Conservation (phyloP, 1,284 basidiomycete genomes). For the Irpex sp. region DNA sequence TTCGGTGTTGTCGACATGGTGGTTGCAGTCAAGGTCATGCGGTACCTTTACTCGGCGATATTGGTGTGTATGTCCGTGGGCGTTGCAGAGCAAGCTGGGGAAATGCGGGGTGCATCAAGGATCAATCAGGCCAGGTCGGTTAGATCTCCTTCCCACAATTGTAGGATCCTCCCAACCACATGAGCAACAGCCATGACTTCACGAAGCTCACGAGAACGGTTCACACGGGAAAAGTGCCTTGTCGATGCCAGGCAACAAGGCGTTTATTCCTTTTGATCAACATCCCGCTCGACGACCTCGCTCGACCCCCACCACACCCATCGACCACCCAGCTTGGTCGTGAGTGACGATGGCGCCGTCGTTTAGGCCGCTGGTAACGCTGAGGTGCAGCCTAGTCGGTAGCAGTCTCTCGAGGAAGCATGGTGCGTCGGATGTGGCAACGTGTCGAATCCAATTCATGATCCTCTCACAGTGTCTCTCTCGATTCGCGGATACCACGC, state of each 20-base stretch:
- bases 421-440: conserved; percentile 4
- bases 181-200: conserved; percentile 1
- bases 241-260: neutral
- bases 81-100: conserved; percentile 10
- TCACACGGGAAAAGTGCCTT: neutral
- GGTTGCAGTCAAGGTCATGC: neutral
- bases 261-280: conserved; percentile 2
- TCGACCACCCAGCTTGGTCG: neutral
- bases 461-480: conserved; percentile 16
- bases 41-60: neutral
- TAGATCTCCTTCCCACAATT: neutral
- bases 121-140: neutral
- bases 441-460: neutral
- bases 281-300: neutral
- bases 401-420: conserved; percentile 2
- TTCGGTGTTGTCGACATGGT: neutral
- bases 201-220: neutral
- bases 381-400: conserved; percentile 1
- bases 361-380: conserved; percentile 3
- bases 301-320: neutral
- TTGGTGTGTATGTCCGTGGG: neutral
- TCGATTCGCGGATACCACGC: conserved; percentile 21
- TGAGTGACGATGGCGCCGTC: neutral
- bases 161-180: neutral
- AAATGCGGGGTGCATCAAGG: conserved; percentile 4